A percentile compares a stretch with the other conserved stretches of the same genome.
Conservation (phyloP, 2,329 filamentous ascomycete genomes). For the Xylaria sp. region DNA sequence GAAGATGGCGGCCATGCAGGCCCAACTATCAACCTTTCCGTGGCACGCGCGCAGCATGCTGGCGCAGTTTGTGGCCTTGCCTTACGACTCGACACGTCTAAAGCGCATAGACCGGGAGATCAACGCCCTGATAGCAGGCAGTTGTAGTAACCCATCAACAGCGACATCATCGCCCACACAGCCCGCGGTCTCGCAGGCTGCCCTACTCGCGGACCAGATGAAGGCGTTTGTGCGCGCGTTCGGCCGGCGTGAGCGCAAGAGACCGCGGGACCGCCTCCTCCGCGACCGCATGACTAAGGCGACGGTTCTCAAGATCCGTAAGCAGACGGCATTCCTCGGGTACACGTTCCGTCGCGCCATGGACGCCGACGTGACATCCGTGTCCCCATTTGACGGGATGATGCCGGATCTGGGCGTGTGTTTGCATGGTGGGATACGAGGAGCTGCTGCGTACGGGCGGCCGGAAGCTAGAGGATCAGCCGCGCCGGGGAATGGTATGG, state of each 20-base stretch:
- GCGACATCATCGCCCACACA: not conserved
- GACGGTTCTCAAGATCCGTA: slow-evolving; percentile 80
- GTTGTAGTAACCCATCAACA: slow-evolving; percentile 36
- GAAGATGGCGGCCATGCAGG: slow-evolving; percentile 47
- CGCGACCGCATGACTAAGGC: slow-evolving; percentile 75
- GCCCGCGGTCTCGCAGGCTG: slow-evolving; percentile 36
- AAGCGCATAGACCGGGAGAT: slow-evolving; percentile 62
- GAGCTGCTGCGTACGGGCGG: not conserved
- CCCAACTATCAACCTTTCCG: slow-evolving; percentile 53
- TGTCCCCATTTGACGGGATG: slow-evolving; percentile 17
- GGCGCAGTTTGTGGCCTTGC: slow-evolving; percentile 57
- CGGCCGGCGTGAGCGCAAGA: slow-evolving; percentile 75
- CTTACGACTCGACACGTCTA: slow-evolving; percentile 61
- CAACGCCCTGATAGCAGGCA: slow-evolving; percentile 52
- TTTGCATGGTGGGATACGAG: slow-evolving; percentile 13
- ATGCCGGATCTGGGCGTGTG: not conserved
- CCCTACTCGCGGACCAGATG: slow-evolving; percentile 48
- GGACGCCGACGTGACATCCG: slow-evolving; percentile 44
- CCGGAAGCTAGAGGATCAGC: not conserved
- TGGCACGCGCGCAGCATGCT: slow-evolving; percentile 56
- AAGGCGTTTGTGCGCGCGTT: slow-evolving; percentile 63
- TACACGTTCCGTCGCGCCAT: slow-evolving; percentile 78
- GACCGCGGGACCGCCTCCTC: slow-evolving; percentile 85
- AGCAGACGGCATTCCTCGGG: slow-evolving; percentile 84
- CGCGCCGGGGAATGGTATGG: not conserved